Conservation (phyloP, 2,329 filamentous ascomycete species). For the Podosphaera xanthii region DNA sequence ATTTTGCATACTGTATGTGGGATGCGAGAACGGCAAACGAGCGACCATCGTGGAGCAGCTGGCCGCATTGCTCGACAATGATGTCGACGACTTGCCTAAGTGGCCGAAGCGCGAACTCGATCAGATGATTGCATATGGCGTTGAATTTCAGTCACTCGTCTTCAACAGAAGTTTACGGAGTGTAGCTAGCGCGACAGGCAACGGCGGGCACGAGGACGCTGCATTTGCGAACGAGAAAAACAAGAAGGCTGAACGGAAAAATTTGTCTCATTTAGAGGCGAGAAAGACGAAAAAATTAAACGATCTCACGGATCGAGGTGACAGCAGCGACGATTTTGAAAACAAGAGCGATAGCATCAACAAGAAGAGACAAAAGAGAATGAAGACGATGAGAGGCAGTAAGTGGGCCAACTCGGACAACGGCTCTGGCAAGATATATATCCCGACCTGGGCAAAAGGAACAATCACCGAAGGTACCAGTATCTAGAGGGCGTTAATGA, state of each 20-base stretch:
- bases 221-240: neutral
- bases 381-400: neutral
- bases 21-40: neutral
- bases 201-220: neutral
- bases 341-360: conserved; percentile 2
- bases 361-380: neutral
- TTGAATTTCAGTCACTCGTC: neutral
- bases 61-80: neutral
- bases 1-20: too few relatives aligned
- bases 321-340: neutral
- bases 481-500: neutral
- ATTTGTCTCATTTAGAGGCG: neutral
- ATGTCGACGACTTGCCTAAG: neutral
- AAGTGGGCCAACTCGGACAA: neutral
- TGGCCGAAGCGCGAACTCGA: too few relatives aligned
- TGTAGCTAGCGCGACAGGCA: neutral
- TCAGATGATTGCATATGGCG: too few relatives aligned
- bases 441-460: neutral
- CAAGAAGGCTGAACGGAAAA: neutral
- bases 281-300: neutral
- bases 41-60: neutral
- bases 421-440: neutral
- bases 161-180: neutral
- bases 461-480: neutral
- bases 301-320: too few relatives aligned